These are phyloP conservation scores for Melastoma candidum DNA, from an alignment of 441 rosid species.

Conservation along the genomic window DNA sequence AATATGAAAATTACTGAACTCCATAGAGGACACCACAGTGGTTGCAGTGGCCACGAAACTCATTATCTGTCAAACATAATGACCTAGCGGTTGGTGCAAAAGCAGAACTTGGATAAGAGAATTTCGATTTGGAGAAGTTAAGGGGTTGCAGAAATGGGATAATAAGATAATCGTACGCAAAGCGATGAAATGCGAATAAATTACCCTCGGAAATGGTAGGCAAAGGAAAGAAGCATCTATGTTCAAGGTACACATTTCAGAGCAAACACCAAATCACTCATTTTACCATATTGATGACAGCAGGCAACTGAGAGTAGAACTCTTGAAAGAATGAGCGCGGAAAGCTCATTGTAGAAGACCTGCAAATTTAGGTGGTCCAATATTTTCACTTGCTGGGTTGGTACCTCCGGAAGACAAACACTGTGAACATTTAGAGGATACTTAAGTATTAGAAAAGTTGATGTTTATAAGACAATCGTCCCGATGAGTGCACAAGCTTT, in stretches of 20 bases:
- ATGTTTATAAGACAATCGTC: slow-evolving; percentile 23
- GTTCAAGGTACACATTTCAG: not conserved
- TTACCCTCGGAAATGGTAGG: too few species aligned
- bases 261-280: not conserved
- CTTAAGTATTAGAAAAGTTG: not conserved
- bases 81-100: slow-evolving; percentile 27
- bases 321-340: slow-evolving; percentile 5
- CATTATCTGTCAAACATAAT: slow-evolving; percentile 70
- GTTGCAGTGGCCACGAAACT: slow-evolving; percentile 75
- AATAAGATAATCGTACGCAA: too few species aligned
- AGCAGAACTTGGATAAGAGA: too few species aligned
- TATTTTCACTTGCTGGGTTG: slow-evolving; percentile 48
- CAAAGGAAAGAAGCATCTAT: not conserved
- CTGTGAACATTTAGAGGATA: not conserved
- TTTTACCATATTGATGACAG: slow-evolving; percentile 45
- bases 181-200: too few species aligned
- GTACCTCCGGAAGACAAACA: slow-evolving; percentile 29
- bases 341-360: slow-evolving; percentile 24
- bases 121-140: too few species aligned
- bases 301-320: slow-evolving; percentile 19
- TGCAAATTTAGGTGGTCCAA: slow-evolving; percentile 63
- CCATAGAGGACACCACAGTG: slow-evolving; percentile 63
- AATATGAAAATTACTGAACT: slow-evolving; percentile 35
- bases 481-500: slow-evolving; percentile 64
- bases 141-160: too few species aligned